Evolutionary conservation across 768 basidiomycete genomes (phyloP).

Genomic region (Russula compacta): DNA sequence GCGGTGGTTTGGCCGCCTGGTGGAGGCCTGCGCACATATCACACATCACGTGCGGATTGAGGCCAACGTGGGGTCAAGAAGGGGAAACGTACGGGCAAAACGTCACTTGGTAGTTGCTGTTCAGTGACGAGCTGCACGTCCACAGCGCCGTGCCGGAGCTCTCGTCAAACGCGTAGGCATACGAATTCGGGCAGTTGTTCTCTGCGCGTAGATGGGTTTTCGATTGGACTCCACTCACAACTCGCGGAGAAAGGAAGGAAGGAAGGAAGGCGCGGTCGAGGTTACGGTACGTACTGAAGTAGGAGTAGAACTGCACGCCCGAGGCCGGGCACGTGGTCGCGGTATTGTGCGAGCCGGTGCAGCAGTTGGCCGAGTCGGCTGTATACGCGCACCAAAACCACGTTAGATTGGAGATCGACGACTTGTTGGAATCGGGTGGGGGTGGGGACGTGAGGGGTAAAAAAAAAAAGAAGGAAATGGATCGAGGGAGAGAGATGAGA

Average conservation of each 20-base stretch:
- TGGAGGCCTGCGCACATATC: neutral
- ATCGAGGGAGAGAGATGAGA: neutral
- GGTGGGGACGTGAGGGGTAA: no score
- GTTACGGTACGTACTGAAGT: neutral
- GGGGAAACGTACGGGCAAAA: constrained; percentile 25
- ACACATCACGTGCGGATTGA: neutral
- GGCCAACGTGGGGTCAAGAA: neutral
- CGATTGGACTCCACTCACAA: neutral
- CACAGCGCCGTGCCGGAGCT: constrained; percentile 42
- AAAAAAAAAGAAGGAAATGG: neutral
- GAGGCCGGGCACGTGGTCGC: constrained; percentile 30
- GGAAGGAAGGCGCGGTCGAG: neutral
- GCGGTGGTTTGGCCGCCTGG: neutral
- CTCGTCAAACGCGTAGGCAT: constrained; percentile 51
- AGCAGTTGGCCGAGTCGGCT: constrained; percentile 35
- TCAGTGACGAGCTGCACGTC: constrained; percentile 34
- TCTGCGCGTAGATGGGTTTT: constrained; percentile 25
- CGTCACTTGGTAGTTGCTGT: constrained; percentile 25
- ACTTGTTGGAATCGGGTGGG: no score
- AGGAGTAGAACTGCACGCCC: constrained; percentile 21
- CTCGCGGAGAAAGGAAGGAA: neutral
- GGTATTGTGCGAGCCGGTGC: constrained; percentile 27
- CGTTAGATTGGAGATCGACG: neutral
- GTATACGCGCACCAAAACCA: neutral
- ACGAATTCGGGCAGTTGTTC: constrained; percentile 36